Evolutionary conservation across 768 basidiomycete species (phyloP), one percentile per base, ranked within the genome.

Genomic region (Rhizopogon vesiculosus): DNA sequence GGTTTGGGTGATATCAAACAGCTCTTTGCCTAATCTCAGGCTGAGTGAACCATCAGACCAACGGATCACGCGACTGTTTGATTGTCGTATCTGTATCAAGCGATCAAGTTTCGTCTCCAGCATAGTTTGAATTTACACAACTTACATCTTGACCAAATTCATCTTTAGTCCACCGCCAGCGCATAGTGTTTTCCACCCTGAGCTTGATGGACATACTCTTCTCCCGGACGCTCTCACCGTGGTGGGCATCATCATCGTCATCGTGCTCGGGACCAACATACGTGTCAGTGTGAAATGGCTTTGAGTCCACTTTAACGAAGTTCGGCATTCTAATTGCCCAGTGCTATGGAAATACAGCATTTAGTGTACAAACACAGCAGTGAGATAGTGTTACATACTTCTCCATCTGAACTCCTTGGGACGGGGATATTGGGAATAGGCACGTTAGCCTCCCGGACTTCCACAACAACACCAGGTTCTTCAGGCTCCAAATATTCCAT

Each of bases 21-120:
- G 76, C 65, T 98, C 96, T 69, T 91, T 89, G 42, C 97, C 97
- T 54, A 99, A 75, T 59, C 91, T 88, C 31, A 99, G 80, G 62
- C 93, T 95, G 55, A 93, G 73, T 13, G 89, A 82, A 15, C 96
- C 96, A 67, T 99, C 97, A 6, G 94, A 97, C 97, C 97, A 99
- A 13, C 89, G 84, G 56, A 99, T 84, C 40, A 98, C 76, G 31
- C 94, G 87, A 59, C 89, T 85, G 66, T 99, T 99, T 15, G 93
- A 92, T 76, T 95, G 88, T 60, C 86, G 82, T 61, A 73, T 76
- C 94, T 97, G 68, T 41, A 49, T 42, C 50, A 55, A 41, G 19
- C 50, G 18, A 50, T 39, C 16, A 22, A 39, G 31, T 39, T 45
- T 62, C 45, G 53, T 15, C 43, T 44, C 39, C 48, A 48, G 55